Evolutionary conservation across 1,284 basidiomycete species (phyloP).

Genomic region (Ceratobasidium sp.): DNA sequence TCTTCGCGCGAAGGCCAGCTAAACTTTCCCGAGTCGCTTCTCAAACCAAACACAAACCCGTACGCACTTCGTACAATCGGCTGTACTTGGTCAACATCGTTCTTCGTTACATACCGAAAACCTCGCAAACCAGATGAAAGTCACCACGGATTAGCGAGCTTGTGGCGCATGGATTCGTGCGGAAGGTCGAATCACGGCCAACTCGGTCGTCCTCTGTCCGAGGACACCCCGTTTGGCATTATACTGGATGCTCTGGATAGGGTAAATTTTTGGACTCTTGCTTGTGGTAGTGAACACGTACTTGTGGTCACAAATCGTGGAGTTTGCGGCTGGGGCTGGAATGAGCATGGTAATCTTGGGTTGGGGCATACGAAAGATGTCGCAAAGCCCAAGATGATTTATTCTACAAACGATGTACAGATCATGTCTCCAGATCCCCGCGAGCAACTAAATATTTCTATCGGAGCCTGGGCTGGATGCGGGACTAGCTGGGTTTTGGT

Average conservation of each 20-base stretch:
- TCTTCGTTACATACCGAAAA: slow-evolving; percentile 52
- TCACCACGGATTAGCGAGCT: too few relatives aligned
- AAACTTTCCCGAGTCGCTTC: slow-evolving; percentile 49
- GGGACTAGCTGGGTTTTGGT: slow-evolving; percentile 74
- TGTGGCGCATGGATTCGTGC: slow-evolving; percentile 55
- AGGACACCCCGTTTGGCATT: too few relatives aligned
- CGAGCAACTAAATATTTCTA: too few relatives aligned
- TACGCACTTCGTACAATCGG: slow-evolving; percentile 51
- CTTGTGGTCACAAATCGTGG: slow-evolving; percentile 56
- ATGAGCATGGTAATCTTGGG: slow-evolving; percentile 92
- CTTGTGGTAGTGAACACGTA: slow-evolving; percentile 85
- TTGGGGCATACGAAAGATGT: slow-evolving; percentile 65
- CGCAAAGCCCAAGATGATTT: slow-evolving; percentile 56
- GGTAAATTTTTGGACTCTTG: slow-evolving; percentile 54
- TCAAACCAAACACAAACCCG: background rate
- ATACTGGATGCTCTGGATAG: too few relatives aligned
- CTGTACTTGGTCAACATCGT: slow-evolving; percentile 86
- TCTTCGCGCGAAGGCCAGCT: slow-evolving; percentile 76
- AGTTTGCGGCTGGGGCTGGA: slow-evolving; percentile 92
- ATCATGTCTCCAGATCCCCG: too few relatives aligned
- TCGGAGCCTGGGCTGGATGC: slow-evolving; percentile 69
- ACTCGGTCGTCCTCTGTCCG: slow-evolving; percentile 58
- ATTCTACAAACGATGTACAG: too few relatives aligned
- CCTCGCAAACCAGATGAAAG: too few relatives aligned
- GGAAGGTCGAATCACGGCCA: slow-evolving; percentile 77